Base-by-base conservation (phyloP, 495 filamentous ascomycete species). In the Penicillium cosmopolitanum region DNA sequence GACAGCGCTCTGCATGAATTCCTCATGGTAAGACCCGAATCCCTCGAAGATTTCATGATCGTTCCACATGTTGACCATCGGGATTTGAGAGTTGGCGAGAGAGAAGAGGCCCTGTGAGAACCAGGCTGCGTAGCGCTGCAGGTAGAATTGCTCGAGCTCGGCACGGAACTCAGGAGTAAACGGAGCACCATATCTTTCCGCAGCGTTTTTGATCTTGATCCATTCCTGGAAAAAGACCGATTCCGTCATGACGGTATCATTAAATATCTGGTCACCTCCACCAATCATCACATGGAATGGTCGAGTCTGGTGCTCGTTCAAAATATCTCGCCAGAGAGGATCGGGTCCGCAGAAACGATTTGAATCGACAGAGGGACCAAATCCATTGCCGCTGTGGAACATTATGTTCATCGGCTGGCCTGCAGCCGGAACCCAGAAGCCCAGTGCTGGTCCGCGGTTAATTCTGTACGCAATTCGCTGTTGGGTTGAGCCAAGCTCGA, bases 201-300 rank as follows among this genome's bases (percentile, higher is more conserved):
- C 76, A 2, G 87, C 82, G 64, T 92, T 92, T 75, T 89, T 93
- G 58, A 90, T 91, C 64, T 83, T 81, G 3, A 90, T 80, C 95
- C 95, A 98, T 51, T 90, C 83, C 53, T 84, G 81, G 79, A 97
- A 97, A 21, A 86, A 77, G 13, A 73, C 73, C 1, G 90, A 90
- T 40, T 97, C 81, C 18, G 83, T 79, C 72, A 91, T 89, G 35
- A 90, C 85, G 11, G 79, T 81, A 71, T 98, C 95, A 62, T 96
- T 98, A 74, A 97, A 98, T 61, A 98, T 88, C 71, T 98, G 95
- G 71, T 98, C 95, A 51, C 95, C 95, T 51, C 95, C 95, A 34
- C 95, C 96, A 62, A 98, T 84, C 96, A 98, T 98, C 40, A 97
- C 93, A 75, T 98, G 95, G 76, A 98, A 98, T 15, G 95, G 95